Evolutionary conservation across 129 eudicot species (phyloP).

Genomic region (Flaveria brownii): DNA sequence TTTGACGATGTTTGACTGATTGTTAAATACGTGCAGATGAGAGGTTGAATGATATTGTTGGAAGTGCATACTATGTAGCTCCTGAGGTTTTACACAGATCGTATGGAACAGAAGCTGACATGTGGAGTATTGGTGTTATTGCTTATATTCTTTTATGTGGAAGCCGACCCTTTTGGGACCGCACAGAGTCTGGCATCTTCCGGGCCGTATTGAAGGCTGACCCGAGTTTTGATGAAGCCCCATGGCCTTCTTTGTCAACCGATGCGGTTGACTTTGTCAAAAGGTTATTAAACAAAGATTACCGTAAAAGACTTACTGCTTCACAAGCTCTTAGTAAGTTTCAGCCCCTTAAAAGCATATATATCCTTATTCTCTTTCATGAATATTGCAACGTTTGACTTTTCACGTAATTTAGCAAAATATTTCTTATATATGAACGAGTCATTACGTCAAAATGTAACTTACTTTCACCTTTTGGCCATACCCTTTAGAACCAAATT

Average conservation of each 20-base stretch:
- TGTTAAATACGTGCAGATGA: conserved; percentile 60
- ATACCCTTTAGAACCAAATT: background rate
- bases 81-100: conserved; percentile 98
- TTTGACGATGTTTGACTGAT: conserved; percentile 28
- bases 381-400: background rate
- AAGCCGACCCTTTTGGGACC: conserved; percentile 98
- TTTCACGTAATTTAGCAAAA: background rate
- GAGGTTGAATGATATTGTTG: conserved; percentile 97
- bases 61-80: conserved; percentile 99
- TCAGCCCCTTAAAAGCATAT: background rate
- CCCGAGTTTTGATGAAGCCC: conserved; percentile 86
- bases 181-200: conserved; percentile 97
- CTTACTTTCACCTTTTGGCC: background rate
- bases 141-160: conserved; percentile 97
- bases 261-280: conserved; percentile 97
- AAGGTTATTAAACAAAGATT: conserved; percentile 85
- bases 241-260: conserved; percentile 94
- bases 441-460: background rate
- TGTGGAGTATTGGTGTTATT: conserved; percentile 99
- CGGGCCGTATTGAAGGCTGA: conserved; percentile 92
- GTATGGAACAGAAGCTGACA: conserved; percentile 98
- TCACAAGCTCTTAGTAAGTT: conserved; percentile 93
- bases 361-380: background rate
- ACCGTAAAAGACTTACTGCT: conserved; percentile 96
- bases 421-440: background rate